Evolutionary conservation across 768 basidiomycete species (phyloP), one percentile per base, ranked within the genome.

Genomic region (Pisolithus albus): DNA sequence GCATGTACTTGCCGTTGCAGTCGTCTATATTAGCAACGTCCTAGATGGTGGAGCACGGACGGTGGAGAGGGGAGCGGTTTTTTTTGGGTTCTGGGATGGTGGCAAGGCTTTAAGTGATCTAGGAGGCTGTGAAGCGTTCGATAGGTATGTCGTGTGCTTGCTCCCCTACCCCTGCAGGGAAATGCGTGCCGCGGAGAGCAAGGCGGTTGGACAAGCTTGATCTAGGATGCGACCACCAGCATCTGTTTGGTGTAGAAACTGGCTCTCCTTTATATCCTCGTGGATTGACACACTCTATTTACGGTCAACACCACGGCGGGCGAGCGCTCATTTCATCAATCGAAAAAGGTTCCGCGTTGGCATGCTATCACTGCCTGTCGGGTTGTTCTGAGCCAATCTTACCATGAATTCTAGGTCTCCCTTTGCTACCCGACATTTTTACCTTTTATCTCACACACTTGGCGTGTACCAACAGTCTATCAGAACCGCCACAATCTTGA

Each of bases 261-360:
- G 2, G 21, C 51, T 58, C 47, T 47, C 61, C 57, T 67, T 66
- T 66, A 69, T 69, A 67, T 52, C 47, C 52, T 56, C 49, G 45
- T 50, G 45, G 58, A 60, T 62, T 59, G 54, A 51, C 59, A 44
- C 55, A 28, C 65, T 60, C 49, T 66, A 66, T 67, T 69, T 61
- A 50, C 51, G 43, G 55, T 56, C 44, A 63, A 65, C 59, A 63
- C 67, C 67, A 65, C 65, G 59, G 59, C 55, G 58, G 52, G 56
- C 55, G 58, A 50, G 53, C 54, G 53, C 52, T 58, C 59, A 61
- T 59, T 52, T 61, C 59, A 59, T 61, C 56, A 59, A 59, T 62
- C 7, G 60, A 58, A 59, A 59, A 66, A 61, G 54, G 56, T 49
- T 56, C 65, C 52, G 47, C 46, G 41, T 66, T 30, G 30, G 2